These are phyloP conservation scores for Candida suzukii DNA, from an alignment of 805 yeast species.

Conservation along the genomic window DNA sequence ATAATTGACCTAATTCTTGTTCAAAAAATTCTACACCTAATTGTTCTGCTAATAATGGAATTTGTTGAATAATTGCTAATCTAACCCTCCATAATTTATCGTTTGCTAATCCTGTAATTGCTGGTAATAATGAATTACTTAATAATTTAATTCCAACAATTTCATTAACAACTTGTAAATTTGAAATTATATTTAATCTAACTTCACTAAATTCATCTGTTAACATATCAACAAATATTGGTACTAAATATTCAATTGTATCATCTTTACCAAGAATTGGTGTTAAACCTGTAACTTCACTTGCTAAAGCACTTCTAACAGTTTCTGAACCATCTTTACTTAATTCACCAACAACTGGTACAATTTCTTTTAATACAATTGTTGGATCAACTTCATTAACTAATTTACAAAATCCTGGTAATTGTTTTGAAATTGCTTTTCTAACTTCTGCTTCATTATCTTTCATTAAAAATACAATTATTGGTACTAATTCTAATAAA, in stretches of 20 bases:
- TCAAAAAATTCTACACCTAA: constrained; percentile 91
- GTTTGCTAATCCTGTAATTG: constrained; percentile 91
- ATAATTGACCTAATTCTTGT: constrained; percentile 81
- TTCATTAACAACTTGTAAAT: constrained; percentile 85
- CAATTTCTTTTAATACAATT: constrained; percentile 57
- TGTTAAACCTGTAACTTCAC: constrained; percentile 79
- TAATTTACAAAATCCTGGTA: constrained; percentile 64
- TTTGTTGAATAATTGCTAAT: constrained; percentile 92
- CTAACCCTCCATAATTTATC: constrained; percentile 98
- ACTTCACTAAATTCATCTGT: constrained; percentile 97
- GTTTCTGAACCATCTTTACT: constrained; percentile 89
- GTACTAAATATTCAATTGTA: constrained; percentile 76
- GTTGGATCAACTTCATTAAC: constrained; percentile 34
- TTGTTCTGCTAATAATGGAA: constrained; percentile 90
- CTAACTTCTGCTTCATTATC: constrained; percentile 97
- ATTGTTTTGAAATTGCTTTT: constrained; percentile 87
- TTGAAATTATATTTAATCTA: constrained; percentile 86
- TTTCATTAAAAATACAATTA: constrained; percentile 70
- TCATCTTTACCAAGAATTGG: constrained; percentile 79
- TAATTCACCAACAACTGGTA: constrained; percentile 78
- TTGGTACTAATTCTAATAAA: constrained; percentile 57
- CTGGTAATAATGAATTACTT: constrained; percentile 86
- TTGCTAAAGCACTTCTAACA: constrained; percentile 89
- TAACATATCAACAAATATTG: constrained; percentile 85
- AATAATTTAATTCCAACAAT: constrained; percentile 87